Evolutionary conservation across 345 rosid genomes (phyloP).

Genomic region (Adansonia digitata): DNA sequence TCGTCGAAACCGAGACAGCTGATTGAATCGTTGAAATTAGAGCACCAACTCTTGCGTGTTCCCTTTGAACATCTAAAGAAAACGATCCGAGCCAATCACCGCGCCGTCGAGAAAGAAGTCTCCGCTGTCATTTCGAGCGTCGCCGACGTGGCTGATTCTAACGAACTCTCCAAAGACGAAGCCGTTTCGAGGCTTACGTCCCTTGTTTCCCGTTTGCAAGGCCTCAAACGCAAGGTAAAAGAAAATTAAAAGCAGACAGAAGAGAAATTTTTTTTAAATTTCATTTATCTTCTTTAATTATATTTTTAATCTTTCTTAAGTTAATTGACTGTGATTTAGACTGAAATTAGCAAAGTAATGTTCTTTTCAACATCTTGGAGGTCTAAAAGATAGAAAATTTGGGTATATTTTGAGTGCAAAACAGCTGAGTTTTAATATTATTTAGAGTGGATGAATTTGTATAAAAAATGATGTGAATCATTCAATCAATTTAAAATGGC

Average conservation of each 20-base stretch:
- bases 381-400: background rate
- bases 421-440: background rate
- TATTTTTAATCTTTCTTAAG: background rate
- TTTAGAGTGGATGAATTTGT: background rate
- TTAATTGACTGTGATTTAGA: background rate
- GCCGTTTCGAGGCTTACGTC: constrained; percentile 68
- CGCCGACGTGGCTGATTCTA: constrained; percentile 45
- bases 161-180: constrained; percentile 53
- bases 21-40: constrained; percentile 78
- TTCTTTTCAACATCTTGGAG: background rate
- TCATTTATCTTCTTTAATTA: background rate
- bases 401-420: background rate
- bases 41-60: constrained; percentile 87
- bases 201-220: constrained; percentile 89
- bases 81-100: constrained; percentile 82
- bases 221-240: constrained; percentile 85
- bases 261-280: background rate
- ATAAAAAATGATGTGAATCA: background rate
- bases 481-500: background rate
- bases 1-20: constrained; percentile 55
- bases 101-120: constrained; percentile 75
- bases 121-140: constrained; percentile 61
- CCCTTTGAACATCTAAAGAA: constrained; percentile 98
- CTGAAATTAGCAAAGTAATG: background rate
- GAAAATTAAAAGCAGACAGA: no score